These are phyloP conservation scores for Heterobasidion annosum DNA, from an alignment of 1,284 basidiomycete species.

Conservation along the genomic window DNA sequence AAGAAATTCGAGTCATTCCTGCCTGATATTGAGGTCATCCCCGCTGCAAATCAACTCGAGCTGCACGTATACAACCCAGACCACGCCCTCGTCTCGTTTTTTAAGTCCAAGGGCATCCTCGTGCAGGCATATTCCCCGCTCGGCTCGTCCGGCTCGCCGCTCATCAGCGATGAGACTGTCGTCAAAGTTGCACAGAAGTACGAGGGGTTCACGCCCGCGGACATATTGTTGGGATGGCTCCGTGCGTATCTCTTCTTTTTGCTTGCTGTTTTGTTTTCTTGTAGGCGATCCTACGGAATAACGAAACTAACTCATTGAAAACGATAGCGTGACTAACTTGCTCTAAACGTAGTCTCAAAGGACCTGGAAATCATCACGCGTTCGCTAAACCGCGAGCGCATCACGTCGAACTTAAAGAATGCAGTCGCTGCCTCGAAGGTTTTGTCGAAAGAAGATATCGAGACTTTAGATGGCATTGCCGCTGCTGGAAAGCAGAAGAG, in stretches of 20 bases:
- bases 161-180: not conserved
- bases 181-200: not conserved
- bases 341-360: slow-evolving; percentile 41
- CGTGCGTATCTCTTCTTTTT: not conserved
- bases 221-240: slow-evolving; percentile 1
- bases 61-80: slow-evolving; percentile 4
- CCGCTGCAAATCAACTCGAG: slow-evolving; percentile 1
- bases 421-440: slow-evolving; percentile 37
- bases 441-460: slow-evolving; percentile 53
- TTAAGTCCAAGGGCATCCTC: not conserved
- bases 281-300: not conserved
- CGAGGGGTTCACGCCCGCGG: not conserved
- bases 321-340: not conserved
- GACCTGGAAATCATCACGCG: slow-evolving; percentile 65
- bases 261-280: not conserved
- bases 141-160: not conserved
- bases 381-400: slow-evolving; percentile 68
- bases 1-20: slow-evolving; percentile 18
- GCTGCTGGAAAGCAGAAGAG: slow-evolving; percentile 60
- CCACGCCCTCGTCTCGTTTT: slow-evolving; percentile 1
- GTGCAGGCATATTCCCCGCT: slow-evolving; percentile 1
- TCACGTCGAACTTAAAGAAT: slow-evolving; percentile 60
- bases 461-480: slow-evolving; percentile 55
- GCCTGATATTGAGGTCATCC: not conserved
- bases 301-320: no score